phyloP scores from a whole-genome alignment of 495 filamentous ascomycete species.

The Mycothermus thermophilus region DNA sequence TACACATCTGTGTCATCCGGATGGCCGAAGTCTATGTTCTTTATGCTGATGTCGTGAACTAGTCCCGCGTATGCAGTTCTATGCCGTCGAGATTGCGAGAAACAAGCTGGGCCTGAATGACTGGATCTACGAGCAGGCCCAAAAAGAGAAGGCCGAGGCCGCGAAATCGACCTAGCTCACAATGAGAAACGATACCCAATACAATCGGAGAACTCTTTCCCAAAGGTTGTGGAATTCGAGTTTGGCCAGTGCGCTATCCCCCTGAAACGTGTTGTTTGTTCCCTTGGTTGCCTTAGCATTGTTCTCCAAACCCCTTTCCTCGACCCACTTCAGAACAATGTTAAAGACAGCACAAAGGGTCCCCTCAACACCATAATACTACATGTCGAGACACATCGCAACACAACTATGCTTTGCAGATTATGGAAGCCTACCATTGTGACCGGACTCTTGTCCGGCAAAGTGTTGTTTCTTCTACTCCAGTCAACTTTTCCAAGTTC shows the following conservation, averaged over 20 bases:
- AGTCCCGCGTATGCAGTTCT: slow-evolving; percentile 94
- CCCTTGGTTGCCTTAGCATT: slow-evolving; percentile 13
- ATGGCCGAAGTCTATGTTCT: neutral
- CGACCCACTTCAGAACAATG: slow-evolving; percentile 11
- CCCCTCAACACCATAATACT: slow-evolving; percentile 1
- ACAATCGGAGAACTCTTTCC: too few species aligned
- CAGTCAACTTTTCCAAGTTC: too few species aligned
- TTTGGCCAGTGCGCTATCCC: too few species aligned
- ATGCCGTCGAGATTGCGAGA: slow-evolving; percentile 87
- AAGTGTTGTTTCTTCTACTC: too few species aligned
- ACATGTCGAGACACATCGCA: neutral
- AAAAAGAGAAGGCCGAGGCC: slow-evolving; percentile 18
- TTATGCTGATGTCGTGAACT: slow-evolving; percentile 6
- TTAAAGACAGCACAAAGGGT: slow-evolving; percentile 14
- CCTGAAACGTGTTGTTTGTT: neutral
- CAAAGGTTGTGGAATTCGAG: too few species aligned
- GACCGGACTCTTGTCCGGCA: too few species aligned
- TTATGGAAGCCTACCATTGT: neutral
- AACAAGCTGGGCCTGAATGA: slow-evolving; percentile 86
- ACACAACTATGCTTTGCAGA: neutral
- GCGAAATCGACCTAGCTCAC: slow-evolving; percentile 10
- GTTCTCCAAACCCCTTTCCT: slow-evolving; percentile 3
- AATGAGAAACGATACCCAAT: too few species aligned
- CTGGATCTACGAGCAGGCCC: slow-evolving; percentile 76
- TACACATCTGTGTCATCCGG: neutral